Evolutionary conservation across 2,329 filamentous ascomycete genomes (phyloP).

Genomic region (Graphiopsis chlorocephala): DNA sequence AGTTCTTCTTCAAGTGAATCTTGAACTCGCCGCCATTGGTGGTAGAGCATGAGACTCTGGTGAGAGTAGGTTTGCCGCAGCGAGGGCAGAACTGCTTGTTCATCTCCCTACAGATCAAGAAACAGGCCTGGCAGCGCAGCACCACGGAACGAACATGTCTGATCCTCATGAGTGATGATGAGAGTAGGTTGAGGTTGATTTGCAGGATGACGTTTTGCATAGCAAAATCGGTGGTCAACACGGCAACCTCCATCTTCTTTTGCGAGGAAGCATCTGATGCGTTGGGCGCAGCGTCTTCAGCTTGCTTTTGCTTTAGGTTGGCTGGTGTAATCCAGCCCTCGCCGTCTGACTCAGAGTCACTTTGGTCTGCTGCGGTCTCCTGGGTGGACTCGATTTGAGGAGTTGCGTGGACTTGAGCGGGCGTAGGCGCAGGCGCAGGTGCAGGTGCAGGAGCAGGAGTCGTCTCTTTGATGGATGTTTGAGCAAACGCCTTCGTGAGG

Average conservation of each 20-base stretch:
- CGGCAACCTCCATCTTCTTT: slow-evolving; percentile 76
- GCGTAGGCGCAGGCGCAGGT: no score
- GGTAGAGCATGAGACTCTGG: slow-evolving; percentile 80
- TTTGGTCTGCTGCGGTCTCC: slow-evolving; percentile 15
- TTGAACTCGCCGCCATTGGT: slow-evolving; percentile 76
- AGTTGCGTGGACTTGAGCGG: slow-evolving; percentile 17
- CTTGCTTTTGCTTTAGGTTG: slow-evolving; percentile 82
- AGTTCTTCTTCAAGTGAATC: slow-evolving; percentile 87
- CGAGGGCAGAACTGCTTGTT: slow-evolving; percentile 86
- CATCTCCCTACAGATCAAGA: slow-evolving; percentile 79
- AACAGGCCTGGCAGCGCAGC: slow-evolving; percentile 91
- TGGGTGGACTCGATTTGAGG: slow-evolving; percentile 27
- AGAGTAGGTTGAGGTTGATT: slow-evolving; percentile 89
- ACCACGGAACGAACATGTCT: slow-evolving; percentile 84
- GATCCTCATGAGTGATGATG: slow-evolving; percentile 74
- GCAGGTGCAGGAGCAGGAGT: background rate
- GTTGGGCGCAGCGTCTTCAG: slow-evolving; percentile 56
- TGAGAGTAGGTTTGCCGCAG: slow-evolving; percentile 85
- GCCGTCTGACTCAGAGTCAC: slow-evolving; percentile 47
- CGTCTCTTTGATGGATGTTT: background rate
- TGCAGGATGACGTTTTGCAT: slow-evolving; percentile 97
- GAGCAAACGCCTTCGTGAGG: slow-evolving; percentile 2
- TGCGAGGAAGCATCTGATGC: slow-evolving; percentile 49
- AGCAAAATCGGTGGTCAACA: slow-evolving; percentile 91
- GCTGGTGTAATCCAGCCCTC: slow-evolving; percentile 93